Base-by-base conservation (phyloP, 306 rosid genomes). In the Ochetophila trinervis region DNA sequence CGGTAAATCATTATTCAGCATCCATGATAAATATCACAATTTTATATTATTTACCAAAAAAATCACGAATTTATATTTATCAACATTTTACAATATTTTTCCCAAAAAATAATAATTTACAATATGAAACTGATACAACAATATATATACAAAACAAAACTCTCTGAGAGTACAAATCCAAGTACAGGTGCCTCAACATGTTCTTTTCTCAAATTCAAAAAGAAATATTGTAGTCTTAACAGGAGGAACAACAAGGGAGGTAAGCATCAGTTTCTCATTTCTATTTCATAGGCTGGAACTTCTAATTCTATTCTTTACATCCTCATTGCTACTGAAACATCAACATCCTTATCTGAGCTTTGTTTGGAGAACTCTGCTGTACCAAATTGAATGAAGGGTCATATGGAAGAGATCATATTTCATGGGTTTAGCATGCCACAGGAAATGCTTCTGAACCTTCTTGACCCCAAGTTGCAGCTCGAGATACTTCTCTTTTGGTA, bases 371-470 rank as follows among this genome's bases (percentile, higher is more conserved):
- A 93, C 94, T 71, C 95, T 80, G 65, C 90, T 94, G 60, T 87
- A 83, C 99, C 99, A 94, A 74, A 94, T 78, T 15, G 99, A 94
- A 73, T 88, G 96, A 77, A 94, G 96, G 64, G 88, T 90, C 97
- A 93, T 90, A 81, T 90, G 94, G 77, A 93, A 93, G 49, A 93
- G 91, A 66, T 93, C 99, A 66, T 90, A 86, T 83, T 90, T 88
- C 49, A 78, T 51, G 34, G 99, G 96, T 49, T 79, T 87, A 22
- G 83, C 69, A 73, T 88, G 99, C 99, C 99, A 93, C 19, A 90
- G 86, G 60, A 88, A 93, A 78, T 90, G 97, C 67, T 75, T 90
- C 78, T 88, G 99, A 70, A 78, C 91, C 81, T 74, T 86, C 84
- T 84, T 88, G 32, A 93, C 85, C 34, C 87, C 91, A 44, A 81